Evolutionary conservation across 352 stramenopile genomes (phyloP).

Genomic region (Phytophthora litchii): DNA sequence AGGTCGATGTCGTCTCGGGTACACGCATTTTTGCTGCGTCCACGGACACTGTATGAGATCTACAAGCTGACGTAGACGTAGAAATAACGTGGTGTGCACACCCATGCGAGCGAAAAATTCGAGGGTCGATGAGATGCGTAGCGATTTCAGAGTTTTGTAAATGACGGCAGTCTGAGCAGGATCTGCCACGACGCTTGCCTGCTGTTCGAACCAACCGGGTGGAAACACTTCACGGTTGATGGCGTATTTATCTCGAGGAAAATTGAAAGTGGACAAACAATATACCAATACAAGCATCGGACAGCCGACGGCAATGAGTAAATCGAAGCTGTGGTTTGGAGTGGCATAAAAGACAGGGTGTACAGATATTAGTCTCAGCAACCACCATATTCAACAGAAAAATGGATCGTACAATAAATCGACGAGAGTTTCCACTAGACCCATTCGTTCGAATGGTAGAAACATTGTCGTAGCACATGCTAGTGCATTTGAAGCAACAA

Average conservation of each 20-base stretch:
- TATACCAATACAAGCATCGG: constrained; percentile 42
- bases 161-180: constrained; percentile 33
- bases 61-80: constrained; percentile 24
- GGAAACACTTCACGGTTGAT: constrained; percentile 47
- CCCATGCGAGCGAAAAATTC: constrained; percentile 38
- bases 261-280: constrained; percentile 37
- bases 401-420: constrained; percentile 12
- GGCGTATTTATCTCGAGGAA: constrained; percentile 32
- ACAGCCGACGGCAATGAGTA: constrained; percentile 38
- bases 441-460: constrained; percentile 10
- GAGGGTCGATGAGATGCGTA: constrained; percentile 33
- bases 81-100: constrained; percentile 26
- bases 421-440: constrained; percentile 14
- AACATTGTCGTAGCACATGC: constrained; percentile 25
- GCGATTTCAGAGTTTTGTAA: constrained; percentile 36
- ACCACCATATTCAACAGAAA: not conserved
- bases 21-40: constrained; percentile 2
- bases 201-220: constrained; percentile 31
- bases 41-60: constrained; percentile 13
- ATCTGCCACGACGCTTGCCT: constrained; percentile 32
- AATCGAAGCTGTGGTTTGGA: constrained; percentile 35
- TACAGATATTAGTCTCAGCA: not conserved
- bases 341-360: not conserved
- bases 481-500: constrained; percentile 25
- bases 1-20: constrained; percentile 24